Evolutionary conservation across 2,329 filamentous ascomycete species (phyloP), one percentile per base, ranked within the genome.

Genomic region (Trichophyton mentagrophytes): DNA sequence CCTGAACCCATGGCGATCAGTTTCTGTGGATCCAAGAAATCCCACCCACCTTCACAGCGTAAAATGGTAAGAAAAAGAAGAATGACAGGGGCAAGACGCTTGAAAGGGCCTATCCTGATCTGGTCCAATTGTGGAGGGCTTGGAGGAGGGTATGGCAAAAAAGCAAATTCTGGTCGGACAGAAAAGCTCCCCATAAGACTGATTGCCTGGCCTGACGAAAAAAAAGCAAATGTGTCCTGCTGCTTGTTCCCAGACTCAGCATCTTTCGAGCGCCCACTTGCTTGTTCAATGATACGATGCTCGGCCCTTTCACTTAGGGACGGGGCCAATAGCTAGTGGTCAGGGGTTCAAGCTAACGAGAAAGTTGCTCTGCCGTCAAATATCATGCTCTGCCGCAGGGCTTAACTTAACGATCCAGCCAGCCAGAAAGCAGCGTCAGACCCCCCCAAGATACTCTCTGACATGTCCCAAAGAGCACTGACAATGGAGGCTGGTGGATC

Each of bases 1-100:
- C 49, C 9, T 55, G 49, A 36, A 20, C 49, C 49, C 49, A 53
- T 53, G 49, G 25, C n/a, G 49, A 36, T 33, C 27, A 13, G 49
- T 36, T 27, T 55, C 49, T 36, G 25, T 55, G 49, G 49, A 55
- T 55, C 49, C 49, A 55, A 53, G 49, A 27, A 53, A 53, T 53
- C 49, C 25, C 27, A 55, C 49, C 27, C 25, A 55, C 27, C 49
- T 15, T 36, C 33, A 27, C 15, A 36, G 17, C 25, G 25, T 25
- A 27, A n/a, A 9, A 27, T 53, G 17, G 49, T 17, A 55, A 55
- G 49, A 33, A 55, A 55, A 55, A 27, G 27, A n/a, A 36, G 49
- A n/a, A 57, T 40, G 55, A 57, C 55, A 57, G 55, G 55, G 55
- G 55, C 55, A 57, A 57, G 55, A 57, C 40, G 55, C 55, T 25